Conservation (phyloP, 1,284 basidiomycete genomes). For the Apiotrichum brassicae region DNA sequence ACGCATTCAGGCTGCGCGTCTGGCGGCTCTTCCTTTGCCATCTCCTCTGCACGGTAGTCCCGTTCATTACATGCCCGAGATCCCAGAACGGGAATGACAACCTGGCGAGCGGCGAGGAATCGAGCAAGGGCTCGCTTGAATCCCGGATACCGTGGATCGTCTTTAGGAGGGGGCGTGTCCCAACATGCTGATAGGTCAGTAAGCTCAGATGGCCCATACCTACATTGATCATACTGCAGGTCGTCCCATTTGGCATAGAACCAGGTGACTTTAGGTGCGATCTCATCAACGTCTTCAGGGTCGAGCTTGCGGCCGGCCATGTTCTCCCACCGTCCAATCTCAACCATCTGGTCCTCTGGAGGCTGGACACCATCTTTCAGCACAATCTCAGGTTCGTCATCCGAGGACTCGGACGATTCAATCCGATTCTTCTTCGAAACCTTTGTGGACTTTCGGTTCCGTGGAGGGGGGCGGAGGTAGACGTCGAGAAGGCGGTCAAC, state of each 20-base stretch:
- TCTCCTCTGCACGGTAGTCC: conserved; percentile 32
- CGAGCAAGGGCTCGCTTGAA: conserved; percentile 61
- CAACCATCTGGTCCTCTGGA: conserved; percentile 19
- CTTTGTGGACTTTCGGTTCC: conserved; percentile 26
- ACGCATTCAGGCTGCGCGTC: conserved; percentile 47
- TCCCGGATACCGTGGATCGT: conserved; percentile 51
- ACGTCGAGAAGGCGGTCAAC: conserved; percentile 74
- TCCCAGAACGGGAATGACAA: conserved; percentile 56
- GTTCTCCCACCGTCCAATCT: conserved; percentile 54
- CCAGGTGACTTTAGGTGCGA: conserved; percentile 46
- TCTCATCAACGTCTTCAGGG: conserved; percentile 54
- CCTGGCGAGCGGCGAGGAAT: conserved; percentile 59
- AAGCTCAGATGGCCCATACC: conserved; percentile 45
- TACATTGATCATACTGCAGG: conserved; percentile 71
- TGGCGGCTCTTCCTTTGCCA: conserved; percentile 26
- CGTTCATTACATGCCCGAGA: conserved; percentile 25
- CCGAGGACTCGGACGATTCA: conserved; percentile 4
- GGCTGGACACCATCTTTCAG: conserved; percentile 33
- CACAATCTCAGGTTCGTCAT: not conserved
- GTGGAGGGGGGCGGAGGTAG: conserved; percentile 53
- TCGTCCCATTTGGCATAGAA: conserved; percentile 74
- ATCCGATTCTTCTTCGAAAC: conserved; percentile 19
- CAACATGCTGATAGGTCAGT: conserved; percentile 62
- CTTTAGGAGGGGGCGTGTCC: conserved; percentile 67
- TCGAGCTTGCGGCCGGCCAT: conserved; percentile 50